phyloP scores from a whole-genome alignment of 768 basidiomycete genomes.

The Russula ochroleuca region DNA sequence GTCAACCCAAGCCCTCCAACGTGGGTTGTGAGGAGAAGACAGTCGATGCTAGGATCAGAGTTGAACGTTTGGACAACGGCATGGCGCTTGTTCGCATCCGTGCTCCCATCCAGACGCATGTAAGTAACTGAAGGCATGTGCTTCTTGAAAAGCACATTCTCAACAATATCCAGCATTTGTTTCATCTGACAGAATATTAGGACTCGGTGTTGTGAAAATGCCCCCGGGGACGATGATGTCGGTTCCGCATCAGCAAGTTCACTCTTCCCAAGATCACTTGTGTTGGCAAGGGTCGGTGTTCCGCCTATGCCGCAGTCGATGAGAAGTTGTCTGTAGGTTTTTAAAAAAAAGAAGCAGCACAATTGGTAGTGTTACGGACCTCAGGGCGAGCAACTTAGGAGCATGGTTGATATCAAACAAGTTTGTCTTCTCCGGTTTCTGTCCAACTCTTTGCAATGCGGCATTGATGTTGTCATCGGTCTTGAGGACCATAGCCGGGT shows the following conservation, averaged over 20 bases:
- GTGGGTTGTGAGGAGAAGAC: slow-evolving; percentile 90
- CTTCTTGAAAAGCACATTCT: slow-evolving; percentile 83
- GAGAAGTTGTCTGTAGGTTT: slow-evolving; percentile 71
- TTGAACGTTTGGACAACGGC: slow-evolving; percentile 98
- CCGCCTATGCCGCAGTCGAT: slow-evolving; percentile 90
- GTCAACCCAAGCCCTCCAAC: slow-evolving; percentile 96
- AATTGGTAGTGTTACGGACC: slow-evolving; percentile 46
- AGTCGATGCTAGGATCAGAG: slow-evolving; percentile 94
- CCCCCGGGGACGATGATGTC: slow-evolving; percentile 39
- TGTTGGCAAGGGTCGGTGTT: slow-evolving; percentile 35
- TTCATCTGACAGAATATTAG: slow-evolving; percentile 99
- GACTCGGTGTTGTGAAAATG: slow-evolving; percentile 94
- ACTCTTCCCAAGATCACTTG: slow-evolving; percentile 57
- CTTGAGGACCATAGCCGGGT: slow-evolving; percentile 88
- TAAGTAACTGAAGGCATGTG: slow-evolving; percentile 96
- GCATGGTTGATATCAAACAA: slow-evolving; percentile 85
- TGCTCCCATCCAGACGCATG: slow-evolving; percentile 94
- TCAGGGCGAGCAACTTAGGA: slow-evolving; percentile 87
- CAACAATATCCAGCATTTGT: slow-evolving; percentile 97
- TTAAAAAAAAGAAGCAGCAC: slow-evolving; percentile 3
- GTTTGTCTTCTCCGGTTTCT: slow-evolving; percentile 38
- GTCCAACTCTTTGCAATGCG: slow-evolving; percentile 54
- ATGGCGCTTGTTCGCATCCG: slow-evolving; percentile 91
- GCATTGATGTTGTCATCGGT: slow-evolving; percentile 51
- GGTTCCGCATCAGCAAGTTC: slow-evolving; percentile 60